Evolutionary conservation across 139 green algal species (phyloP).

Genomic region (Picochlorum sp.): DNA sequence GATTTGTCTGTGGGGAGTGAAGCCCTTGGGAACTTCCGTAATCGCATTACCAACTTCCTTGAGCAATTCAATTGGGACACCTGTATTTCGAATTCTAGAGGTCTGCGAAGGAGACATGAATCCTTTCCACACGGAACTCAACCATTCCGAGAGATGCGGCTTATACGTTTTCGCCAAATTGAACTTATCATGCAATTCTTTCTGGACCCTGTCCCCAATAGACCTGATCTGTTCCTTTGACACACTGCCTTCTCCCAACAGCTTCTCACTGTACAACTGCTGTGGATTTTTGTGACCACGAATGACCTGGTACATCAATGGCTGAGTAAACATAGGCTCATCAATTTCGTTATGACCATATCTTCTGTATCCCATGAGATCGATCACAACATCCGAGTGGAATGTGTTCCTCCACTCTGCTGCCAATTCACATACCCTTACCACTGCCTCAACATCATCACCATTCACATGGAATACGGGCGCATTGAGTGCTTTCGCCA

Average conservation of each 20-base stretch:
- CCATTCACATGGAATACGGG: constrained; percentile 98
- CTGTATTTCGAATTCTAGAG: constrained; percentile 87
- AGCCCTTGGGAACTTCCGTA: constrained; percentile 72
- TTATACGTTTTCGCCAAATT: constrained; percentile 74
- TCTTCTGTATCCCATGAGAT: constrained; percentile 80
- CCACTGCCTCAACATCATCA: constrained; percentile 91
- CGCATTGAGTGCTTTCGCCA: constrained; percentile 86
- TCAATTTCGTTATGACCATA: constrained; percentile 97
- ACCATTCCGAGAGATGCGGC: constrained; percentile 71
- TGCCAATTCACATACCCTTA: constrained; percentile 83
- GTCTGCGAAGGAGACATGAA: constrained; percentile 87
- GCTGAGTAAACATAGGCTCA: constrained; percentile 98
- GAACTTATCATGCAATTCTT: constrained; percentile 71
- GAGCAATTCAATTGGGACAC: constrained; percentile 47
- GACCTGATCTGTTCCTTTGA: constrained; percentile 59
- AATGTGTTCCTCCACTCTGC: constrained; percentile 87
- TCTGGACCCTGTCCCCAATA: constrained; percentile 55
- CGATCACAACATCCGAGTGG: constrained; percentile 89
- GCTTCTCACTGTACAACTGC: constrained; percentile 65
- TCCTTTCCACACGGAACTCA: constrained; percentile 80
- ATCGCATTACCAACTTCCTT: constrained; percentile 69
- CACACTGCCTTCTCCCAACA: constrained; percentile 63
- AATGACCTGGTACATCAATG: constrained; percentile 90
- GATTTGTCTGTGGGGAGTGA: constrained; percentile 79
- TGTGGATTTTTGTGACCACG: constrained; percentile 57